phyloP scores from a whole-genome alignment of 257 asterid species.

The Capsicum chinense region DNA sequence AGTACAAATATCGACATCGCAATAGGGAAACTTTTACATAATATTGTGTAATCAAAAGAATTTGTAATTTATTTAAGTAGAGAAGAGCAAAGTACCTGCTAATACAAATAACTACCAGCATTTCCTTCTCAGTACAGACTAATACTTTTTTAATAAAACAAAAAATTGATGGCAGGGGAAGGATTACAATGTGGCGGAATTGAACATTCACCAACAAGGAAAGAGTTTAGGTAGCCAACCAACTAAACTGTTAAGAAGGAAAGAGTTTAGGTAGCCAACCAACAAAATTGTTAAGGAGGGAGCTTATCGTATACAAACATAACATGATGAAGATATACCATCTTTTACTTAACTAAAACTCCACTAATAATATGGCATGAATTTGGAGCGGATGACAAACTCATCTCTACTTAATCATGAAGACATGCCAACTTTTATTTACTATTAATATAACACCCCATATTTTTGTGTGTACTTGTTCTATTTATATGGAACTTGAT shows the following conservation, averaged over 20 bases:
- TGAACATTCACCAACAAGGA: too few species aligned
- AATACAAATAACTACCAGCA: neutral
- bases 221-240: too few species aligned
- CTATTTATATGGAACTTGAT: too few species aligned
- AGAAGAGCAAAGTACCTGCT: neutral
- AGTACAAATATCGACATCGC: neutral
- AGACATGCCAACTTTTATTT: constrained; percentile 29
- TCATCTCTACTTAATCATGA: constrained; percentile 28
- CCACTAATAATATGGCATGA: constrained; percentile 17
- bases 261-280: too few species aligned
- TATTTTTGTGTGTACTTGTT: too few species aligned
- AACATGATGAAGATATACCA: neutral
- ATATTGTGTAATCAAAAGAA: too few species aligned
- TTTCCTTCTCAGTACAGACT: neutral
- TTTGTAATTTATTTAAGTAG: neutral
- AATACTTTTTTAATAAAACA: neutral
- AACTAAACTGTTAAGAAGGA: too few species aligned
- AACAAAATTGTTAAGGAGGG: too few species aligned
- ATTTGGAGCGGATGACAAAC: neutral
- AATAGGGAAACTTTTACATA: too few species aligned
- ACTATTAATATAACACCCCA: neutral
- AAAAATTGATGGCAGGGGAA: too few species aligned
- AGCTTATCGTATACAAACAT: neutral
- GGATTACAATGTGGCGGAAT: too few species aligned
- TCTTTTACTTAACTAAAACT: constrained; percentile 23